A percentile compares a stretch with the other conserved stretches of the same genome.
Evolutionary conservation across 2,329 filamentous ascomycete species (phyloP).

Genomic region (Verticillium tricorpus): DNA sequence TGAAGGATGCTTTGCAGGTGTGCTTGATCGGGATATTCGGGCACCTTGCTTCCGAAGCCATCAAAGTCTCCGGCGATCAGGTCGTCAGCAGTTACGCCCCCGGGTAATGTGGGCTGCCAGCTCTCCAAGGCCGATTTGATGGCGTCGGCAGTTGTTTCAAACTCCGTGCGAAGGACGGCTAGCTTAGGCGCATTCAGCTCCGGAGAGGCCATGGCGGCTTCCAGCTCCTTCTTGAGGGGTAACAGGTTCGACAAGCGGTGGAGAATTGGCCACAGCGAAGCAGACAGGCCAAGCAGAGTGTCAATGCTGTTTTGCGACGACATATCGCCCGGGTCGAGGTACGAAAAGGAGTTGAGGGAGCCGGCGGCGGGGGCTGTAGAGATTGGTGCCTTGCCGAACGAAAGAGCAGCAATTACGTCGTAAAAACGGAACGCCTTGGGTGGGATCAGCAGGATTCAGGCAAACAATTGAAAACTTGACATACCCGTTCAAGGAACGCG

Average conservation of each 20-base stretch:
- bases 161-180: constrained; percentile 43
- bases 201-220: constrained; percentile 35
- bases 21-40: constrained; percentile 25
- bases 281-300: constrained; percentile 56
- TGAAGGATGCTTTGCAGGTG: constrained; percentile 51
- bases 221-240: constrained; percentile 47
- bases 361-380: constrained; percentile 43
- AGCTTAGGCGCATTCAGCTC: constrained; percentile 33
- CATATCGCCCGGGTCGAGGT: constrained; percentile 37
- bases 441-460: not conserved
- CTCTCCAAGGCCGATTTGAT: constrained; percentile 51
- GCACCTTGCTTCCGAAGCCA: constrained; percentile 5
- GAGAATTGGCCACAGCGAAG: constrained; percentile 59
- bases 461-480: not conserved
- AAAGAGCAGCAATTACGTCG: constrained; percentile 60
- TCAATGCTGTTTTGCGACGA: constrained; percentile 51
- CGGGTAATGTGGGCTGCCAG: constrained; percentile 51
- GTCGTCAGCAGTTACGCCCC: constrained; percentile 19
- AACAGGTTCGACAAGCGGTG: constrained; percentile 54
- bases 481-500: constrained; percentile 55
- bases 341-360: constrained; percentile 41
- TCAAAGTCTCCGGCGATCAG: constrained; percentile 18
- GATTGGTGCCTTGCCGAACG: constrained; percentile 53
- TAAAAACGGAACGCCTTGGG: constrained; percentile 59
- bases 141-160: constrained; percentile 45